Evolutionary conservation across 257 asterid species (phyloP), one percentile per base, ranked within the genome.

Genomic region (Solanum ossicruentum): DNA sequence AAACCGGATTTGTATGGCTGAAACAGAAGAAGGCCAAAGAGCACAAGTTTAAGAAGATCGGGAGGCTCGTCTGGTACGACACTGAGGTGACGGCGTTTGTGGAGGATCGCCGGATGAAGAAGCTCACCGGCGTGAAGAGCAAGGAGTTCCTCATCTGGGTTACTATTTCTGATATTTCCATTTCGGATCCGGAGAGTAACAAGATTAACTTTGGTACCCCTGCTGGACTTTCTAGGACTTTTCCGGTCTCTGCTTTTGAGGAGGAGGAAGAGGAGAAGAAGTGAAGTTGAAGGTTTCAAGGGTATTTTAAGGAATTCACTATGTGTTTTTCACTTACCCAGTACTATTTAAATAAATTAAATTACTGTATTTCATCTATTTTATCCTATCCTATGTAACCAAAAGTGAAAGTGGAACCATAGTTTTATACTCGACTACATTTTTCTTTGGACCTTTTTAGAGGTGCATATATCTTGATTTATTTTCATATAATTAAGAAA

Each of bases 71-170:
- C 0, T 88, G 92, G 88, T 93, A 93, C 89, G 98, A 95, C 65
- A 87, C 90, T 12, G 93, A 86, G 83, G 93, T 95, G 58, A 92
- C 98, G 82, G 93, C 93, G 65, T 89, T 91, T 21, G 92, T 95
- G 45, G 92, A 93, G 88, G 91, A 93, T 63, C 93, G 91, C 32
- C 85, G 88, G 89, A 95, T 95, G 98, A 92, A 88, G 86, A 89
- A 87, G 72, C 84, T 95, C 55, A 93, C 92, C 0, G 98, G 98
- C 7, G 97, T 95, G n/a, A 92, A 93, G 90, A 89, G 94, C 86
- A 95, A 92, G 93, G 98, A 93, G 90, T 43, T 95, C 60, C 91
- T 93, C 84, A 71, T 95, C 83, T 95, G 98, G 98, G 43, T 95
- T 79, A 88, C 94, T 0, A 73, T 93, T 57, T 83, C 89, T 17